A percentile compares a stretch with the other conserved stretches of the same genome.
Evolutionary conservation across 371 early-diverging fungal species (phyloP).

Genomic region (Mortierella polycephala): DNA sequence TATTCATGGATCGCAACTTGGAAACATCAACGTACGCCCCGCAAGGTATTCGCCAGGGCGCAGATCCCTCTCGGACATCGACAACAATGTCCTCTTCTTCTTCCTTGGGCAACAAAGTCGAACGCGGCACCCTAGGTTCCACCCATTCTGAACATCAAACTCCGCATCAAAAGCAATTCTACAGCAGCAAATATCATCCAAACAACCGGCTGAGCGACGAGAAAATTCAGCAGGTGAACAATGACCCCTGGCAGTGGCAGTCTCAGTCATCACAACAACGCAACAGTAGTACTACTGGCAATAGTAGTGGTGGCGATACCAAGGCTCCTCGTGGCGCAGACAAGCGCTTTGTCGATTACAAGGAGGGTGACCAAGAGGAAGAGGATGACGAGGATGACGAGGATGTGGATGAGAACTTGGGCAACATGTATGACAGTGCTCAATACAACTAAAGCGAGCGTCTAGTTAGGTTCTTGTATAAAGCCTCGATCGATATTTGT

Average conservation of each 20-base stretch:
- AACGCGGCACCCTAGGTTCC: no score
- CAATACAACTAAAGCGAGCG: slow-evolving; percentile 7
- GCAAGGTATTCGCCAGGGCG: not conserved
- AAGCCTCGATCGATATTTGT: no score
- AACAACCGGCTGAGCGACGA: no score
- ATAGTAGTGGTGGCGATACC: not conserved
- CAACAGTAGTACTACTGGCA: no score
- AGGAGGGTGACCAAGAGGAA: slow-evolving; percentile 4
- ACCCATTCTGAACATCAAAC: no score
- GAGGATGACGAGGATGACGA: slow-evolving; percentile 10
- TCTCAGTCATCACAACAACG: no score
- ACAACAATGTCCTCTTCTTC: not conserved
- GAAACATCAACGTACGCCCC: not conserved
- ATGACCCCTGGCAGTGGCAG: no score
- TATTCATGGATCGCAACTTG: not conserved
- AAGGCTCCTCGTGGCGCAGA: not conserved
- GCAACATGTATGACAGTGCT: slow-evolving; percentile 17
- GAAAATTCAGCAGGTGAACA: no score
- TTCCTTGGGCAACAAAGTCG: not conserved
- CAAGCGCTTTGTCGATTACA: not conserved
- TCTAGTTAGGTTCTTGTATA: not conserved
- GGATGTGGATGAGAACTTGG: not conserved
- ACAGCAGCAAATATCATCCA: no score
- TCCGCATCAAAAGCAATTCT: no score
- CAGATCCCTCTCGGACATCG: not conserved